phyloP scores from a whole-genome alignment of 495 filamentous ascomycete species.

The Bacidia rubella region DNA sequence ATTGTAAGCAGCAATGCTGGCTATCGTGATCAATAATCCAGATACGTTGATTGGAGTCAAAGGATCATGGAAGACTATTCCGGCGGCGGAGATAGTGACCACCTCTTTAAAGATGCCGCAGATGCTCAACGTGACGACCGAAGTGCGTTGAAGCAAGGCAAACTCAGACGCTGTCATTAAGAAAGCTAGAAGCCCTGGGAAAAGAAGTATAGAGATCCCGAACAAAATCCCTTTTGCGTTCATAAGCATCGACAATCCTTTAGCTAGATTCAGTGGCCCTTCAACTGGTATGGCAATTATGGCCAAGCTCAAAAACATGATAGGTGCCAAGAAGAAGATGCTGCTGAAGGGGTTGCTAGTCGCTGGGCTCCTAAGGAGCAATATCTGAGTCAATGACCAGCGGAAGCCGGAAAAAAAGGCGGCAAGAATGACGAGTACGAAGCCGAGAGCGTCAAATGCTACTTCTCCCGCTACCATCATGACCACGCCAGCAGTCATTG shows the following conservation, averaged over 20 bases:
- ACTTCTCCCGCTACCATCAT: constrained; percentile 99
- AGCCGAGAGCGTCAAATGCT: constrained; percentile 79
- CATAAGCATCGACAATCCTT: constrained; percentile 48
- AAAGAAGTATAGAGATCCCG: constrained; percentile 55
- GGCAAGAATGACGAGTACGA: constrained; percentile 80
- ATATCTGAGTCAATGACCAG: constrained; percentile 93
- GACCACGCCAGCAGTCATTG: constrained; percentile 89
- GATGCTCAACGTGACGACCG: constrained; percentile 89
- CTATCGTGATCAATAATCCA: constrained; percentile 78
- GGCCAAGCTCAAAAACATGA: constrained; percentile 84
- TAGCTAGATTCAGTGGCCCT: constrained; percentile 50
- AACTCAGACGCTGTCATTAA: constrained; percentile 96
- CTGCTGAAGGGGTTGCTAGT: constrained; percentile 94
- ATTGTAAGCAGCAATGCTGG: constrained; percentile 79
- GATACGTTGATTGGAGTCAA: constrained; percentile 81
- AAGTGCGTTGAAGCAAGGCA: constrained; percentile 84
- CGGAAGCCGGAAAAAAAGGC: constrained; percentile 94
- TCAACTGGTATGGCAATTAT: constrained; percentile 77
- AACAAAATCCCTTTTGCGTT: constrained; percentile 48
- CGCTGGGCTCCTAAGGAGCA: constrained; percentile 85
- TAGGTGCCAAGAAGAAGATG: constrained; percentile 89
- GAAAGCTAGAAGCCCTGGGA: constrained; percentile 86
- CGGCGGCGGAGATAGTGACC: constrained; percentile 84
- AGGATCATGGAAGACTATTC: constrained; percentile 75
- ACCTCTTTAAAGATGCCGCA: constrained; percentile 99